phyloP scores from a whole-genome alignment of 345 rosid genomes.

The Ailanthus altissimus region DNA sequence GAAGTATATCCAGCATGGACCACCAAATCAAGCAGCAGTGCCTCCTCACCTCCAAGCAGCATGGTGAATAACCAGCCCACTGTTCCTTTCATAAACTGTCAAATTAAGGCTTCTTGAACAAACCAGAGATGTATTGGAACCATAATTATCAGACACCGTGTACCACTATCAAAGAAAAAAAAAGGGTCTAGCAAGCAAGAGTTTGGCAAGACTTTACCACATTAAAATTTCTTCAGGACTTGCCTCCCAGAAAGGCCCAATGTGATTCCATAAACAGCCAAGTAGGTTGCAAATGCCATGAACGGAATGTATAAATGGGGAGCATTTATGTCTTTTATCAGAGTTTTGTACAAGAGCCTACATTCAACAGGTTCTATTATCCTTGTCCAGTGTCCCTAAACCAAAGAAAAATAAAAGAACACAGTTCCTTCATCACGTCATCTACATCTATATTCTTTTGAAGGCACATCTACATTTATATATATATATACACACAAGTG shows the following conservation, averaged over 20 bases:
- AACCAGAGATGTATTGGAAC: constrained; percentile 45
- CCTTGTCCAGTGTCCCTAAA: constrained; percentile 89
- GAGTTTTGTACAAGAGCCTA: constrained; percentile 89
- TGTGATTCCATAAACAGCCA: constrained; percentile 77
- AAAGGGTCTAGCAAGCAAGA: neutral
- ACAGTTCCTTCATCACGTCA: neutral
- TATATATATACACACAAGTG: neutral
- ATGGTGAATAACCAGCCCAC: constrained; percentile 81
- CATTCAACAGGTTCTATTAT: constrained; percentile 92
- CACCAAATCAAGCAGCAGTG: constrained; percentile 78
- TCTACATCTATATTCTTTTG: too few species aligned
- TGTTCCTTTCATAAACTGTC: constrained; percentile 85
- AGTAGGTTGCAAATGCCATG: constrained; percentile 87
- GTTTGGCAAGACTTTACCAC: neutral
- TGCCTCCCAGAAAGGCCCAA: constrained; percentile 82
- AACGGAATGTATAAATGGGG: constrained; percentile 91
- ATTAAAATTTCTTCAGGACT: constrained; percentile 23
- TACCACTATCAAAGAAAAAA: neutral
- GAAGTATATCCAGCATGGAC: constrained; percentile 87
- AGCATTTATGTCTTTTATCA: constrained; percentile 82
- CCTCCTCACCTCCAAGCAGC: constrained; percentile 83
- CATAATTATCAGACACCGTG: neutral
- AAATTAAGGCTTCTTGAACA: constrained; percentile 78
- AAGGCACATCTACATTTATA: too few species aligned
- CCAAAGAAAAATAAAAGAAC: constrained; percentile 17